Conservation (phyloP, 805 yeast species). For the Wickerhamiella azyma region DNA sequence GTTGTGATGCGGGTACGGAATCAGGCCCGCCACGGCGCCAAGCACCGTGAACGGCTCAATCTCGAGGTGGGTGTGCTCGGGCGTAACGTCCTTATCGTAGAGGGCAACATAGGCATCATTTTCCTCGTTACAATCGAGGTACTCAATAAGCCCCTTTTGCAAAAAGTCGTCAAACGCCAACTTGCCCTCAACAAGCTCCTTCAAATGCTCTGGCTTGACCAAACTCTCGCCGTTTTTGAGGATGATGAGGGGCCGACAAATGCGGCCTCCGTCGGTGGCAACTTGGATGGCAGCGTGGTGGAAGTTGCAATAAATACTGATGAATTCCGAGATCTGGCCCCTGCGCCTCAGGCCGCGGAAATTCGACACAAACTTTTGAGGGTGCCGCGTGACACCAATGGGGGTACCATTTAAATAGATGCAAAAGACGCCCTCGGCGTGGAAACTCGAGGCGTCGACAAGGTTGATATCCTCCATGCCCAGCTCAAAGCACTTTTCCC, state of each 20-base stretch:
- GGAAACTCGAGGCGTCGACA: conserved; percentile 72
- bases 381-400: conserved; percentile 78
- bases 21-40: conserved; percentile 86
- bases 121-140: conserved; percentile 93
- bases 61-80: conserved; percentile 71
- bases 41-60: conserved; percentile 88
- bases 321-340: conserved; percentile 77
- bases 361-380: conserved; percentile 61
- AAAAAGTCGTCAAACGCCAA: conserved; percentile 88
- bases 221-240: conserved; percentile 58
- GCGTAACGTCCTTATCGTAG: conserved; percentile 53
- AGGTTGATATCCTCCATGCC: conserved; percentile 82
- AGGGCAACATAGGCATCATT: conserved; percentile 87
- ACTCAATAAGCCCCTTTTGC: conserved; percentile 77
- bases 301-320: conserved; percentile 76
- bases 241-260: conserved; percentile 90
- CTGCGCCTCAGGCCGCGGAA: conserved; percentile 73
- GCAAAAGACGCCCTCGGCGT: conserved; percentile 65
- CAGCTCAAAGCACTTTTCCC: conserved; percentile 56
- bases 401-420: conserved; percentile 89
- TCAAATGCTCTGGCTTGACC: conserved; percentile 61
- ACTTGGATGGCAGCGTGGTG: conserved; percentile 92
- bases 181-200: conserved; percentile 46
- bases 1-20: conserved; percentile 86
- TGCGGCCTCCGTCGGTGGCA: conserved; percentile 98